A percentile compares a stretch with the other conserved stretches of the same genome.
phyloP scores from a whole-genome alignment of 2,329 filamentous ascomycete genomes.

The Neonectria punicea region DNA sequence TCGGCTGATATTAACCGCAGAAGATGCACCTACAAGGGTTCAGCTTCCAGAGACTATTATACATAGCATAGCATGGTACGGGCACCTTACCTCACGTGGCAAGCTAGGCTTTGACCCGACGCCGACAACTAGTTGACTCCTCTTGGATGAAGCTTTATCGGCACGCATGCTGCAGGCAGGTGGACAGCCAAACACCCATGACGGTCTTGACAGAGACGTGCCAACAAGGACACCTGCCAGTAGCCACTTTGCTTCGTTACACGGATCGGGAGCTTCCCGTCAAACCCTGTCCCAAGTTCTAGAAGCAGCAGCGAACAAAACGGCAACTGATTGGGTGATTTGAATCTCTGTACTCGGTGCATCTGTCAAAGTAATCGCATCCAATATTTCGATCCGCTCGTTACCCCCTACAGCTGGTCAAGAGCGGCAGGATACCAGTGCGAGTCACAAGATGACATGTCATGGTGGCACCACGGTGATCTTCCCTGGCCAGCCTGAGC shows the following conservation, averaged over 20 bases:
- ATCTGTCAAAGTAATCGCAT: not conserved
- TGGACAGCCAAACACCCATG: constrained; percentile 22
- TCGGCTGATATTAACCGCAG: constrained; percentile 25
- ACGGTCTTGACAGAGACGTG: constrained; percentile 20
- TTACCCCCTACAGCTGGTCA: not conserved
- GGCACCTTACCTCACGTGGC: constrained; percentile 30
- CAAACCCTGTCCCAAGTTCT: constrained; percentile 24
- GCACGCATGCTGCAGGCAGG: not conserved
- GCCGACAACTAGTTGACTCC: constrained; percentile 10
- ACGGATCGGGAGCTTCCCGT: constrained; percentile 28
- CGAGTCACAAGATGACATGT: constrained; percentile 31
- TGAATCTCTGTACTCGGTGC: constrained; percentile 1
- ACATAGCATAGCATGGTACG: constrained; percentile 26
- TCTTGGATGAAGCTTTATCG: constrained; percentile 7
- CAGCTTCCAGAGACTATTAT: constrained; percentile 10
- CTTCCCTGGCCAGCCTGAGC: constrained; percentile 23
- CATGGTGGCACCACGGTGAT: constrained; percentile 31
- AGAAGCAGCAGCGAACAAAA: constrained; percentile 18
- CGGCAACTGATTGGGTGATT: constrained; percentile 11
- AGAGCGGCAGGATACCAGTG: not conserved
- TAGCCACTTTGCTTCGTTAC: constrained; percentile 19
- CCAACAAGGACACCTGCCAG: constrained; percentile 20
- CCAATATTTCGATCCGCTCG: not conserved
- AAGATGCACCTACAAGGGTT: constrained; percentile 28
- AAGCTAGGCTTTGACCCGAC: constrained; percentile 15